Base-by-base conservation (phyloP, 2,329 filamentous ascomycete species). In the Graphium sp. region DNA sequence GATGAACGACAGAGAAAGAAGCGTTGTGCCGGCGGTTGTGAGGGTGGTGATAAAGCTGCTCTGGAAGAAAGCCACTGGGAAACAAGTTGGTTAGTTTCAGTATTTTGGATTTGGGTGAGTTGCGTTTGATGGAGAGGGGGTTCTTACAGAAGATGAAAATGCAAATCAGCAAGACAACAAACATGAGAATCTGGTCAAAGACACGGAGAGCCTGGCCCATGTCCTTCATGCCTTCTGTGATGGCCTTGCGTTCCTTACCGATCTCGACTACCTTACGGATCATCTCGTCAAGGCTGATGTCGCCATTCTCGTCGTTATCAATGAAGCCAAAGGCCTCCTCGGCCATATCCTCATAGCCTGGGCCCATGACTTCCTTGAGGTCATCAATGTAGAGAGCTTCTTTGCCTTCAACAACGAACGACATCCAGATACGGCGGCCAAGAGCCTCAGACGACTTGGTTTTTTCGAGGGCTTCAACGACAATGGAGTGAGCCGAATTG, bases 401-500 rank as follows among this genome's bases (percentile, higher is more conserved):
- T 33, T 74, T 74, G 41, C 83, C 84, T 51, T 95, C 87, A 4
- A 89, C 72, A 2, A 93, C 89, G 46, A 94, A 92, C 1, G 85
- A 94, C 82, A 94, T 92, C 89, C 89, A 95, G 36, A 95, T 76
- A 43, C 89, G 78, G 39, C 73, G 77, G n/a, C 82, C 85, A 33
- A 95, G 58, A n/a, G 89, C 89, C 48, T 95, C 85, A 0, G 84
- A 82, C 6, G 83, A 80, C 34, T 66, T 64, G 24, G 69, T 73
- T 55, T 83, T 87, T 51, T 94, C 85, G 18, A 95, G 62, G 7
- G 87, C 89, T 46, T 91, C 74, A 9, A 91, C 62, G 5, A 95
- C 83, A 27, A 95, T 72, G 0, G 83, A 89, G 48, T 94, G 85
- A 1, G 85, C 75, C 5, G 84, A 80, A 43, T 81, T 87, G 10